Evolutionary conservation across 495 filamentous ascomycete genomes (phyloP), one percentile per base, ranked within the genome.

Genomic region (Hypoxylon lienhwacheense): DNA sequence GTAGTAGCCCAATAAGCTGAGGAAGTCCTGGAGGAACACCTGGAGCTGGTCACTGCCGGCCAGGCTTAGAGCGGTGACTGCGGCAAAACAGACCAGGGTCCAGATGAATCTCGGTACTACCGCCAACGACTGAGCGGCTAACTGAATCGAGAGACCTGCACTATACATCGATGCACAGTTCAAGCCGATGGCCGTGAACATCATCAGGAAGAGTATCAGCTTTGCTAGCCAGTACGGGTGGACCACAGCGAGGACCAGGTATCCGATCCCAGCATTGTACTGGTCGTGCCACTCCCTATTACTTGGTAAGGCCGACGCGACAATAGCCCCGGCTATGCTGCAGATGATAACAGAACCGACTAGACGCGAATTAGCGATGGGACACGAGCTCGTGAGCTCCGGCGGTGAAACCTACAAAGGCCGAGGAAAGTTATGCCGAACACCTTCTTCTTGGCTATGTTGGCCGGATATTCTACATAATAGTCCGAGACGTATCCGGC

Each of bases 1-100:
- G 77, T 81, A 83, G 66, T 85, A 85, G 4, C 82, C 80, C 14
- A 85, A 68, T 25, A 84, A 61, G 7, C 75, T 73, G 16, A 85
- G 72, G 65, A 85, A 83, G 48, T 82, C 74, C 58, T 79, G 68
- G 21, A 80, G 58, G 15, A 73, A 73, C 0, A 55, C 54, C 20
- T 72, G 59, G 24, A 80, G 67, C 28, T 69, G 61, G 29, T 78
- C 65, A 15, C 72, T 65, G n/a, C 75, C 77, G n/a, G 72, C 75
- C n/a, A 78, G 53, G 5, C 66, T 69, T 4, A 78, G 56, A 41
- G 69, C 53, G 11, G 73, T 58, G 35, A 77, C 64, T 15, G 70
- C 71, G 17, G 70, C 47, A 39, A 77, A 75, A 62, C 72, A 69
- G 37, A 75, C 4, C 10, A 75, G 53, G 1, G 75, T 76, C 74